Evolutionary conservation across 1,284 basidiomycete species (phyloP).

Genomic region (Apiotrichum mycotoxinovorans): DNA sequence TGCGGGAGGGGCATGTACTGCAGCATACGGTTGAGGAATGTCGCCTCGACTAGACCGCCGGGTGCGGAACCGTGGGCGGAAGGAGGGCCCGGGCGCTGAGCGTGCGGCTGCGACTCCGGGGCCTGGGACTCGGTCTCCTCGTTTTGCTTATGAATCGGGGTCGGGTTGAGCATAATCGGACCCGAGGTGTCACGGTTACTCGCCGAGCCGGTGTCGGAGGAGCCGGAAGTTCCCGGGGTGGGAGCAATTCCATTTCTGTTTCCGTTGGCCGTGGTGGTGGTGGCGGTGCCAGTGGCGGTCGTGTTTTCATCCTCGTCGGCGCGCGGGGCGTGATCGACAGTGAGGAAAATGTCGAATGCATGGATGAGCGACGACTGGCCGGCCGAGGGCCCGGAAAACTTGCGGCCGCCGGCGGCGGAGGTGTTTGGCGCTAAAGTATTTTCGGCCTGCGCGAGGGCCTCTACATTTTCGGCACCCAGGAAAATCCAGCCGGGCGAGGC

Average conservation of each 20-base stretch:
- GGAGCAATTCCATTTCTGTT: background rate
- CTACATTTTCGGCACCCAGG: constrained; percentile 63
- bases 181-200: constrained; percentile 2
- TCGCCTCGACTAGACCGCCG: constrained; percentile 49
- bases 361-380: constrained; percentile 88
- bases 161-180: constrained; percentile 12
- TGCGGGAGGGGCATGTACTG: constrained; percentile 89
- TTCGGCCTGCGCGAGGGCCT: constrained; percentile 53
- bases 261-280: background rate
- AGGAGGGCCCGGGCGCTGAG: background rate
- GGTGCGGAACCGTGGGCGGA: background rate
- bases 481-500: constrained; percentile 70
- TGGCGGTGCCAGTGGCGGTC: background rate
- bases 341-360: constrained; percentile 79
- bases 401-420: constrained; percentile 47
- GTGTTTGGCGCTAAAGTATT: constrained; percentile 19
- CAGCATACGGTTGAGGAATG: constrained; percentile 75
- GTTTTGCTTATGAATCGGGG: constrained; percentile 4
- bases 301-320: constrained; percentile 20
- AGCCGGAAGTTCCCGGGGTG: background rate
- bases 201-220: background rate
- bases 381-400: constrained; percentile 79
- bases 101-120: background rate
- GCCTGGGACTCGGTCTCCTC: background rate
- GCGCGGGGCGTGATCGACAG: constrained; percentile 60